These are phyloP conservation scores for Cnidoscolus chayamansa DNA, from an alignment of 441 rosid species.

Conservation along the genomic window DNA sequence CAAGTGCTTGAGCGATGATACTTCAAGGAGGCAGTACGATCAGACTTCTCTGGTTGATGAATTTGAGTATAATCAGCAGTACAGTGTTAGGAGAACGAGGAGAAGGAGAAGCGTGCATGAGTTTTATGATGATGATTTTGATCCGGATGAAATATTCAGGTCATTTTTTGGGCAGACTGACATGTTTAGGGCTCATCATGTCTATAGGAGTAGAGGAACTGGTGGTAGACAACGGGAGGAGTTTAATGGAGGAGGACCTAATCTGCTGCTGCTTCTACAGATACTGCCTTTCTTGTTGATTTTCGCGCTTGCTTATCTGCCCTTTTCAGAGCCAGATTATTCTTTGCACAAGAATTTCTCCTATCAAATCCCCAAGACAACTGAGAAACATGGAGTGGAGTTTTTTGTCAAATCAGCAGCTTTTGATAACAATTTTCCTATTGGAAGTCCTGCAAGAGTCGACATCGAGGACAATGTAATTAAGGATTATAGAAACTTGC, in stretches of 20 bases:
- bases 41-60: slow-evolving; percentile 69
- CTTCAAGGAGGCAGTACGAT: slow-evolving; percentile 62
- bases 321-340: slow-evolving; percentile 75
- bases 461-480: slow-evolving; percentile 60
- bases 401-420: slow-evolving; percentile 63
- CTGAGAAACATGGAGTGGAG: slow-evolving; percentile 64
- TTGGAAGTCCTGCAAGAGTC: slow-evolving; percentile 43
- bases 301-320: slow-evolving; percentile 64
- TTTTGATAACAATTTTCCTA: slow-evolving; percentile 71
- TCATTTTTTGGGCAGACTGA: slow-evolving; percentile 61
- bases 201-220: slow-evolving; percentile 45
- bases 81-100: slow-evolving; percentile 35
- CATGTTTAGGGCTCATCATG: slow-evolving; percentile 46
- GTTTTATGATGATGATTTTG: slow-evolving; percentile 70
- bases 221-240: slow-evolving; percentile 45
- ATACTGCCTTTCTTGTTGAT: slow-evolving; percentile 72
- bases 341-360: slow-evolving; percentile 55
- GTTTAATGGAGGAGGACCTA: slow-evolving; percentile 49
- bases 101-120: slow-evolving; percentile 42
- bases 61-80: slow-evolving; percentile 46
- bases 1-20: slow-evolving; percentile 76
- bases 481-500: slow-evolving; percentile 58
- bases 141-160: slow-evolving; percentile 84
- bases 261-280: slow-evolving; percentile 58
- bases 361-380: slow-evolving; percentile 56